Evolutionary conservation across 164 flowering plant species (phyloP).

Genomic region (Saururus chinensis): DNA sequence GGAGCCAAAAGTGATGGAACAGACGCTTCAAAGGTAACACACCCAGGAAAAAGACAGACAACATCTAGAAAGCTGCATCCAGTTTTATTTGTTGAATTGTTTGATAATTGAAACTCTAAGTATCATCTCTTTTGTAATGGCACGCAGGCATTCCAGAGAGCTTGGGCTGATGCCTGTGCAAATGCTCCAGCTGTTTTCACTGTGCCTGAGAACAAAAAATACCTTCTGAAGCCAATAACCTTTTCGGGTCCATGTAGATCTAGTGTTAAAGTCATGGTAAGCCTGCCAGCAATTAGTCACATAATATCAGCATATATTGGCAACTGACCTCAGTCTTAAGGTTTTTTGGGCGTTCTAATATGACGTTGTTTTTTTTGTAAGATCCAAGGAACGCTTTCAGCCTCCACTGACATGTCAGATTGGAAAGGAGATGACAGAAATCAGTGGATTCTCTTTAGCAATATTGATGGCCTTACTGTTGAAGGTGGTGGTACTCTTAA

Average conservation of each 20-base stretch:
- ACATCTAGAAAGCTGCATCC: neutral
- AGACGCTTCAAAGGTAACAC: slow-evolving; percentile 6
- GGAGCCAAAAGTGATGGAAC: slow-evolving; percentile 12
- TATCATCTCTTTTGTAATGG: neutral
- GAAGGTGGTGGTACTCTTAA: slow-evolving; percentile 48
- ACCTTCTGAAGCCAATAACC: slow-evolving; percentile 44
- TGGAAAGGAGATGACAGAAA: slow-evolving; percentile 26
- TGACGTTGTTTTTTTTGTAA: slow-evolving; percentile 8
- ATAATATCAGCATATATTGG: neutral
- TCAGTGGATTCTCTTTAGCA: slow-evolving; percentile 31
- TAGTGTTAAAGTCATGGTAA: slow-evolving; percentile 41
- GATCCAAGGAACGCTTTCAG: slow-evolving; percentile 61
- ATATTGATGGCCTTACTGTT: slow-evolving; percentile 22
- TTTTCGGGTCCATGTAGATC: slow-evolving; percentile 81
- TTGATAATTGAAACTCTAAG: neutral
- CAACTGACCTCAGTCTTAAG: neutral
- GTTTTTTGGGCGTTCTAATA: neutral
- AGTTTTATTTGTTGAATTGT: neutral
- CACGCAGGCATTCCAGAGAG: slow-evolving; percentile 52
- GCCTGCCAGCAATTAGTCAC: neutral
- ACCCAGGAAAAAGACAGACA: too few relatives aligned
- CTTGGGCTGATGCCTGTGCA: slow-evolving; percentile 66
- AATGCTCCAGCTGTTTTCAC: slow-evolving; percentile 24
- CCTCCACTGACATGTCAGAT: slow-evolving; percentile 40
- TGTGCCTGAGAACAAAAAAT: slow-evolving; percentile 43